Conservation (phyloP, 768 basidiomycete species). For the Pholiota molesta region DNA sequence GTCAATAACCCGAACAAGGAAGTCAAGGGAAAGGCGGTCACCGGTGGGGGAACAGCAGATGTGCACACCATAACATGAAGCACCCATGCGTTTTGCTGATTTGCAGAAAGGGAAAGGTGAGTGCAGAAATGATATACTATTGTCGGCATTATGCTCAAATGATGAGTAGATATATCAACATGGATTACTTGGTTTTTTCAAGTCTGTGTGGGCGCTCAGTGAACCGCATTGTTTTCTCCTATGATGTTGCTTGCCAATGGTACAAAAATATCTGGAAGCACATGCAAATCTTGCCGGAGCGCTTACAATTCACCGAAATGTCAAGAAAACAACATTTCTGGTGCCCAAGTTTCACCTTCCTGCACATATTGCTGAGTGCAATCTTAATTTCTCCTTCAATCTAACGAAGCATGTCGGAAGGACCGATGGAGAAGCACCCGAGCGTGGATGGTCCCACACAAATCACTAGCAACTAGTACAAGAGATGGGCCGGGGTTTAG, state of each 20-base stretch:
- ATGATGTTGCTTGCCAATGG: slow-evolving; percentile 29
- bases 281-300: slow-evolving; percentile 2
- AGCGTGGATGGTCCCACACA: slow-evolving; percentile 33
- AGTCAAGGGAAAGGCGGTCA: slow-evolving; percentile 21
- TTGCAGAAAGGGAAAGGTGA: slow-evolving; percentile 37
- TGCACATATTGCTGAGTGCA: slow-evolving; percentile 18
- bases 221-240: slow-evolving; percentile 19
- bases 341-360: slow-evolving; percentile 32
- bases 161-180: slow-evolving; percentile 27
- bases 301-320: not conserved
- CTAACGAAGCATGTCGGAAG: slow-evolving; percentile 34
- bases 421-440: slow-evolving; percentile 34
- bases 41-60: slow-evolving; percentile 27
- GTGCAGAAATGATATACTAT: too few relatives aligned
- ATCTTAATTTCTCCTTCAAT: slow-evolving; percentile 23
- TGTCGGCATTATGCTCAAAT: too few relatives aligned
- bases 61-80: slow-evolving; percentile 29
- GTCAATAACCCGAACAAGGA: slow-evolving; percentile 21
- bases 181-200: slow-evolving; percentile 31
- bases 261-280: slow-evolving; percentile 20
- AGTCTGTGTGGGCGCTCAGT: slow-evolving; percentile 14
- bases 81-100: slow-evolving; percentile 29
- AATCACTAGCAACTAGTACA: slow-evolving; percentile 37
- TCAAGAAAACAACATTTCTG: slow-evolving; percentile 15
- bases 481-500: slow-evolving; percentile 33